Base-by-base conservation (phyloP, 176 grass and related monocot species). In the Chloris gayana region DNA sequence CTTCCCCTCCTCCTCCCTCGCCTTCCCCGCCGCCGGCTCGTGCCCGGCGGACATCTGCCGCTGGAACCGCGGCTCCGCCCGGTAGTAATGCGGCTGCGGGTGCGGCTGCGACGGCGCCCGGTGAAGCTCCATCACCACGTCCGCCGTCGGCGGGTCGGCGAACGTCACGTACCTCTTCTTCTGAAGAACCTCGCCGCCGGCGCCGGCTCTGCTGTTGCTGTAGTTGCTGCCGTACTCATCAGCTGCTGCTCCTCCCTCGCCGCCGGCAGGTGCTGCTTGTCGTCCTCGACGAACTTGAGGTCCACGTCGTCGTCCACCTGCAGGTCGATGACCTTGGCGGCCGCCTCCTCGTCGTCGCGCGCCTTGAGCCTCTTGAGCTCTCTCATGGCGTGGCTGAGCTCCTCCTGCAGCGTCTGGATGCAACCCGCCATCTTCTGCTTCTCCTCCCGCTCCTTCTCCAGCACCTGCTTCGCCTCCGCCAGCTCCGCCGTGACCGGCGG, bases 91-190 rank as follows among this genome's bases (percentile, higher is more conserved):
- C 22, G 54, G 54, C 54, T 80, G 77, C 63, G 63, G 64, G 47
- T 69, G 86, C 44, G 78, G 78, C 32, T 9, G 17, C 15, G 35
- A 17, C 47, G 62, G 42, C 64, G 30, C 56, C 61, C 31, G 78
- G 59, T 75, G 87, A n/a, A 64, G 58, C 70, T 85, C 87, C 72
- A 76, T 47, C 22, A 81, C 72, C 15, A 85, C 65, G 45, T 89
- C 63, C 1, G 80, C 68, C 11, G 85, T 39, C 11, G 95, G 90
- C 19, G 90, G 88, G 70, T 92, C 84, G 2, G 96, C 92, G 41
- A 98, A 98, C 15, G 90, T 93, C 63, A 98, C 96, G 60, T 94
- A 93, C 62, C 96, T 78, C 83, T 91, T 95, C 90, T 93, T 98
- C 76, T 98, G 96, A 13, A 91, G 96, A 13, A 91, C 76, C 73